Evolutionary conservation across 2,329 filamentous ascomycete species (phyloP), one percentile per base, ranked within the genome.

Genomic region (Rutstroemia sp.): DNA sequence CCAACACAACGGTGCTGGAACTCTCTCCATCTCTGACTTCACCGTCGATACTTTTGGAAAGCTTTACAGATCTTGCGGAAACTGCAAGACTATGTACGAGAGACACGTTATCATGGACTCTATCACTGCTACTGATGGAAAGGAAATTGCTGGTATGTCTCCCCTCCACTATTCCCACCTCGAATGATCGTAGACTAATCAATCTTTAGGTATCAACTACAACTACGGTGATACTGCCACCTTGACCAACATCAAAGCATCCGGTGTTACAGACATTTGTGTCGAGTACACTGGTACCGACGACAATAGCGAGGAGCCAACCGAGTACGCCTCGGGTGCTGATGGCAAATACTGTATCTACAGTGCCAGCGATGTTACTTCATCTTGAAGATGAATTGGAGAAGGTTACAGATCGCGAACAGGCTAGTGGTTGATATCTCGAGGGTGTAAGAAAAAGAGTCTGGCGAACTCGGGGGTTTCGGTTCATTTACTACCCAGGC

Each of bases 11-110:
- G 73, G 73, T 2, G 69, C 68, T 14, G 73, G 73, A n/a, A 73
- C 71, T 21, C 52, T 66, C 12, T 48, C 41, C 9, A 56, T 67
- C 21, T 57, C 51, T 38, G 60, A 73, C 60, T 79, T 75, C 63
- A 73, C 70, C 46, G 72, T 73, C 54, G 68, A 69, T 58, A 67
- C 71, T 60, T 73, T 73, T 45, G 77, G 76, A 50, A 80, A 79
- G 62, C 67, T 80, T 14, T 75, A 75, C 57, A 74, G 77, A 54
- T 73, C 70, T 58, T 80, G 76, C 63, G 77, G 77, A 30, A 78
- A 79, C 70, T 79, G 76, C 69, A 27, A 60, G 0, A 69, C 67
- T 10, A 68, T 52, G 44, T 54, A 56, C 38, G 55, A 64, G 55
- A 46, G 64, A 42, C 60, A 65, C 45, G 58, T 66, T 54, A 68